Evolutionary conservation across 139 green algal genomes (phyloP).

Genomic region (Closterium sp.): DNA sequence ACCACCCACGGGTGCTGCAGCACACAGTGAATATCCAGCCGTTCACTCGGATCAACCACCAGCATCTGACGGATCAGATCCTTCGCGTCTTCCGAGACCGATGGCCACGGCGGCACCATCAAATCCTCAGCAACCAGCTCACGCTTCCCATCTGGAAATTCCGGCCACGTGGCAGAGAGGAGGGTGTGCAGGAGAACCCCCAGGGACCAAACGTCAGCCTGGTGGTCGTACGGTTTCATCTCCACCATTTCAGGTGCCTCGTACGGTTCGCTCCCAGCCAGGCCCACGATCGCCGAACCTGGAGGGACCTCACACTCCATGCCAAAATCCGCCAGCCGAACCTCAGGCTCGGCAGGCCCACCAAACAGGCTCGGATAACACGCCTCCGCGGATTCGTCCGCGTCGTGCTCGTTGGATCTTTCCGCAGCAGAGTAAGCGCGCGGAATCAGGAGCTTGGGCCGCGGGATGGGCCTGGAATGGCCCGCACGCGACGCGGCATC

Average conservation of each 20-base stretch:
- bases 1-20: slow-evolving; percentile 45
- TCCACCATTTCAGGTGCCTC: not conserved
- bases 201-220: slow-evolving; percentile 32
- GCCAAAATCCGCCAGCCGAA: not conserved
- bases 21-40: slow-evolving; percentile 72
- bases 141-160: slow-evolving; percentile 34
- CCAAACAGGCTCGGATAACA: not conserved
- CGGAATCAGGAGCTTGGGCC: not conserved
- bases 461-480: not conserved
- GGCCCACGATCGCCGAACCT: not conserved
- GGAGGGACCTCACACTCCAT: not conserved
- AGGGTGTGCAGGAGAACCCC: slow-evolving; percentile 47
- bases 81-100: slow-evolving; percentile 60
- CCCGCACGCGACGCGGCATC: no score
- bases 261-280: not conserved
- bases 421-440: not conserved
- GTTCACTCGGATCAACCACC: slow-evolving; percentile 71
- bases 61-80: slow-evolving; percentile 58
- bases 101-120: not conserved
- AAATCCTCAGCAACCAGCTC: slow-evolving; percentile 48
- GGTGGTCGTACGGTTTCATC: not conserved
- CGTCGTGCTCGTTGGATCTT: not conserved
- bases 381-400: not conserved
- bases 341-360: not conserved
- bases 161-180: slow-evolving; percentile 19